Evolutionary conservation across 2,329 filamentous ascomycete species (phyloP).

Genomic region (Botryotinia calthae): DNA sequence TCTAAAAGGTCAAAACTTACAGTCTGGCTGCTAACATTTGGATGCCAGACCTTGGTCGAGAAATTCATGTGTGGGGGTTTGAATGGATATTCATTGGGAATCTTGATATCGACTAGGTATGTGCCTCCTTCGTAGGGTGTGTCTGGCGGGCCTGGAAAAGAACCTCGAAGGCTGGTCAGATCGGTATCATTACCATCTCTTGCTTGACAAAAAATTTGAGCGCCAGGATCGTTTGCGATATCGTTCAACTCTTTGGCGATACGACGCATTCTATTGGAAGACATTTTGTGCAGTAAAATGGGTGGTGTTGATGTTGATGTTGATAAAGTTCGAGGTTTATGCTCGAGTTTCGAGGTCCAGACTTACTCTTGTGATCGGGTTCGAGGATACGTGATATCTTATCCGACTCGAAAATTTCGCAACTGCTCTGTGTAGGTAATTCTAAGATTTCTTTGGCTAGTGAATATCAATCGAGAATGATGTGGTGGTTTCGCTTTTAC

Average conservation of each 20-base stretch:
- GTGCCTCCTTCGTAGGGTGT: conserved; percentile 89
- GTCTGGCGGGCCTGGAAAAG: conserved; percentile 82
- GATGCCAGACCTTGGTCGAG: conserved; percentile 92
- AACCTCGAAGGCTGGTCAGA: conserved; percentile 78
- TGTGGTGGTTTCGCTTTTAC: neutral
- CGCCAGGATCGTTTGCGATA: conserved; percentile 70
- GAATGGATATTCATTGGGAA: conserved; percentile 89
- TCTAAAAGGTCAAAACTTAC: conserved; percentile 50
- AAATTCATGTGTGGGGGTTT: conserved; percentile 89
- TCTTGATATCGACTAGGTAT: conserved; percentile 79
- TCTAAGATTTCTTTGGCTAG: neutral
- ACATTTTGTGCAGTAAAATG: conserved; percentile 27
- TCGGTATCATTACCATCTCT: conserved; percentile 57
- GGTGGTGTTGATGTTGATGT: neutral
- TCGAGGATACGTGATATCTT: neutral
- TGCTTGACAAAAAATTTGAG: conserved; percentile 70
- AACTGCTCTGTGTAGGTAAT: conserved; percentile 20
- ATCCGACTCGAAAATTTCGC: neutral
- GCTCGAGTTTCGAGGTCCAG: neutral
- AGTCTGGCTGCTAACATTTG: conserved; percentile 91
- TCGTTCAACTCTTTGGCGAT: conserved; percentile 76
- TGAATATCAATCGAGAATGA: neutral
- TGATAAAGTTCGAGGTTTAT: neutral
- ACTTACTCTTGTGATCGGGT: neutral
- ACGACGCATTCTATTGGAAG: conserved; percentile 45